These are phyloP conservation scores for Aschersonia sp. DNA, from an alignment of 2,329 filamentous ascomycete species.

Conservation along the genomic window DNA sequence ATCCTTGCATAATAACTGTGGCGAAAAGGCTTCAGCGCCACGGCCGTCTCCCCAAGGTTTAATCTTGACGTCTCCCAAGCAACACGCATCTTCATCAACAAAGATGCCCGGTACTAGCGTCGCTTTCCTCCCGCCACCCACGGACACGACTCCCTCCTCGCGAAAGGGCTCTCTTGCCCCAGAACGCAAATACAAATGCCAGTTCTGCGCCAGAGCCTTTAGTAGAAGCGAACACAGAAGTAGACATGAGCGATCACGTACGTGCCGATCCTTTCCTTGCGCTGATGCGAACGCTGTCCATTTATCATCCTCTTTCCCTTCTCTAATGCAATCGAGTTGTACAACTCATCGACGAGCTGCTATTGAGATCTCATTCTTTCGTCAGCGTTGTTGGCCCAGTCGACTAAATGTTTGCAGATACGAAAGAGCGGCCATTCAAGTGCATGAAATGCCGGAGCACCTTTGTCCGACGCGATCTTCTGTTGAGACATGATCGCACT, in stretches of 20 bases:
- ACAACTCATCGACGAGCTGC: background rate
- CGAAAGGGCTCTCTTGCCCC: conserved; percentile 66
- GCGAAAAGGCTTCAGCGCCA: conserved; percentile 3
- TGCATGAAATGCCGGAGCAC: conserved; percentile 97
- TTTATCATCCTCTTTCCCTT: background rate
- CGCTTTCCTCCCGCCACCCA: conserved; percentile 47
- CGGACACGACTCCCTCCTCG: conserved; percentile 54
- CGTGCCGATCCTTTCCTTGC: conserved; percentile 27
- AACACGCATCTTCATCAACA: conserved; percentile 10
- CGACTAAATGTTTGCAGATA: conserved; percentile 45
- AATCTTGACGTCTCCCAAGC: background rate
- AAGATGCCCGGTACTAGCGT: conserved; percentile 60
- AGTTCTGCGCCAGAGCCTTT: conserved; percentile 96
- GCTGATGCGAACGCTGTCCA: no score
- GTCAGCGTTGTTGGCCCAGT: no score
- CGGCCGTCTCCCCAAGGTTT: conserved; percentile 3
- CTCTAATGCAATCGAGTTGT: background rate
- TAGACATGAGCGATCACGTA: conserved; percentile 95
- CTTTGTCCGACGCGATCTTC: conserved; percentile 91
- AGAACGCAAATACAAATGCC: conserved; percentile 99
- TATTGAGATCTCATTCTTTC: background rate
- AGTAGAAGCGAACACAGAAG: conserved; percentile 95
- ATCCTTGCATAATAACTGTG: conserved; percentile 11
- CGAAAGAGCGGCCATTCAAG: conserved; percentile 97
- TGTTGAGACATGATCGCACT: conserved; percentile 93